Base-by-base conservation (phyloP, 169 alveolate genomes). In the Plasmodium ovale region DNA sequence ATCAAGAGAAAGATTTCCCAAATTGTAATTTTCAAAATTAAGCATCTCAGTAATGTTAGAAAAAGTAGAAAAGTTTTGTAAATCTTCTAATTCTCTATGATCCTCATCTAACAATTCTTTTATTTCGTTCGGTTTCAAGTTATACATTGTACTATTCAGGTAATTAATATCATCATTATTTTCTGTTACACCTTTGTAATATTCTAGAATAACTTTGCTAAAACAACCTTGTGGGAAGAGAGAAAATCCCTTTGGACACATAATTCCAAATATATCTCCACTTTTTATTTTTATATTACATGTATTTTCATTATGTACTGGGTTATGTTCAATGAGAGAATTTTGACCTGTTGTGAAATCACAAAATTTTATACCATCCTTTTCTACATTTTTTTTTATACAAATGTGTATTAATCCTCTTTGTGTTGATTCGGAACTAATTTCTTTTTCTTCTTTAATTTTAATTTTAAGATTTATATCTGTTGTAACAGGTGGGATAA, bases 231-330 rank as follows among this genome's bases (percentile, higher is more conserved):
- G 59, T 1, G 90, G 90, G 58, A 65, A 65, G 19, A 82, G 60
- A 47, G 44, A 29, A 60, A 68, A 82, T 25, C 90, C 84, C 35
- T 51, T 64, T 2, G 90, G 90, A 25, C 90, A 82, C 5, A 59
- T 82, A 9, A 82, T 67, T 0, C 90, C 90, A 70, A 82, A 67
- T 1, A 82, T 31, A 42, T 82, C 90, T 33, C 90, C 90, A 49
- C 42, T 56, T 54, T 35, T 31, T 51, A 82, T 82, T 42, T 33
- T 68, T 0, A 82, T 25, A 23, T 14, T 68, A 58, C 90, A 82
- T 7, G 19, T 49, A 47, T 68, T 64, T 67, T 82, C 84, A 4
- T 65, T 65, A 31, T 53, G 23, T 7, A 12, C 19, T 3, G 25
- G 19, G 37, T 60, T 33, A 5, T 16, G 12, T 19, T 64, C 79